phyloP scores from a whole-genome alignment of 768 basidiomycete genomes.

The Pholiota microspora region DNA sequence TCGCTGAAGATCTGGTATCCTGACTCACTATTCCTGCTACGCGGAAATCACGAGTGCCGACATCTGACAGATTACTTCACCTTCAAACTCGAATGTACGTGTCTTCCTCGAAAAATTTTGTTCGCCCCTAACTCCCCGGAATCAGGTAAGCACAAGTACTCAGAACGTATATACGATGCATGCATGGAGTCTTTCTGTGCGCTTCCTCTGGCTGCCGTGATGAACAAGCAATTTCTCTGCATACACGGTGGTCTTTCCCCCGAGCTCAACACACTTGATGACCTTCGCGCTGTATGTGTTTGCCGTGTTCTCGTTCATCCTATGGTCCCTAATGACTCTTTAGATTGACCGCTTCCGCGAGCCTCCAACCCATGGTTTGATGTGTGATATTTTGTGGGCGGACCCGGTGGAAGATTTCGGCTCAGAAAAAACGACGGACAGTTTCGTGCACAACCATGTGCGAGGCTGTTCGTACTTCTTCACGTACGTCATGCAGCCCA shows the following conservation, averaged over 20 bases:
- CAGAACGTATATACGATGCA: slow-evolving; percentile 93
- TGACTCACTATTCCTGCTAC: slow-evolving; percentile 91
- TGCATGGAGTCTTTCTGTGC: slow-evolving; percentile 98
- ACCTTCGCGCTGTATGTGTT: slow-evolving; percentile 75
- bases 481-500: slow-evolving; percentile 33
- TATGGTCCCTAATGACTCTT: slow-evolving; percentile 7
- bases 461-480: slow-evolving; percentile 97
- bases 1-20: slow-evolving; percentile 99
- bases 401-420: slow-evolving; percentile 99
- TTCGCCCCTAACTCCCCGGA: slow-evolving; percentile 4
- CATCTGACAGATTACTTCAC: slow-evolving; percentile 99
- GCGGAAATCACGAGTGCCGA: slow-evolving; percentile 98
- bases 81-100: slow-evolving; percentile 96
- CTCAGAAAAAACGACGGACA: slow-evolving; percentile 86
- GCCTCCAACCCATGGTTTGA: slow-evolving; percentile 94
- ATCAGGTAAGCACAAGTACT: slow-evolving; percentile 97
- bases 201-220: slow-evolving; percentile 91
- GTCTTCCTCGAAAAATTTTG: not conserved
- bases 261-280: slow-evolving; percentile 93
- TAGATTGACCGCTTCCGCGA: slow-evolving; percentile 98
- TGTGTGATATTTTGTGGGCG: slow-evolving; percentile 99
- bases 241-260: slow-evolving; percentile 97
- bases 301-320: not conserved
- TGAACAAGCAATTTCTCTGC: slow-evolving; percentile 99
- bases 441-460: slow-evolving; percentile 94